phyloP scores from a whole-genome alignment of 2,329 filamentous ascomycete species.

The Beauveria sp. region DNA sequence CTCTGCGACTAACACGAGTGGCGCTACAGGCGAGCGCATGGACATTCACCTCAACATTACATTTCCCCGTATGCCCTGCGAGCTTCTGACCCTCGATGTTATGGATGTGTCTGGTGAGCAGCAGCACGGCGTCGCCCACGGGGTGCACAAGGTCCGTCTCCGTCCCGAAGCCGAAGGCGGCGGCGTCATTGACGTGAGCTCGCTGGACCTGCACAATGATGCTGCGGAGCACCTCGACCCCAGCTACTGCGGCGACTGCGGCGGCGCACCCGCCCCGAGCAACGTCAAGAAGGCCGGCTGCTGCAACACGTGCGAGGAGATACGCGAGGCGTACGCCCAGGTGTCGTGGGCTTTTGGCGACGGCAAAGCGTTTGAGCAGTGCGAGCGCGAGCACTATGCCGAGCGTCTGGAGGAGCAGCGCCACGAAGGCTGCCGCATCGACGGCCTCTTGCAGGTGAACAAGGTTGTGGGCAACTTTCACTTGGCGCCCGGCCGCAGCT shows the following conservation, averaged over 20 bases:
- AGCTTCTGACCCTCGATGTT: conserved; percentile 91
- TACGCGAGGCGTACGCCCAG: conserved; percentile 85
- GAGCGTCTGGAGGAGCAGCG: conserved; percentile 83
- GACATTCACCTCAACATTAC: conserved; percentile 97
- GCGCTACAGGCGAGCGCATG: conserved; percentile 80
- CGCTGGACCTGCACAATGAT: conserved; percentile 59
- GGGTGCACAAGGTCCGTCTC: conserved; percentile 84
- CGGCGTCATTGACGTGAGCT: conserved; percentile 61
- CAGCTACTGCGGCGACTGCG: conserved; percentile 88
- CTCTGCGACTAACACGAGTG: conserved; percentile 17
- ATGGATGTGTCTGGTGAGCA: conserved; percentile 99
- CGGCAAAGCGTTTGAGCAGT: conserved; percentile 91
- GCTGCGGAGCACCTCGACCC: conserved; percentile 75
- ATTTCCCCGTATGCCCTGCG: conserved; percentile 89
- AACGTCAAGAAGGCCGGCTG: conserved; percentile 75
- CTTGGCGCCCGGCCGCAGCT: conserved; percentile 89
- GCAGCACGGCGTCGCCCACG: conserved; percentile 88
- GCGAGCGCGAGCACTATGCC: conserved; percentile 86
- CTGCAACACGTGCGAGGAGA: conserved; percentile 96
- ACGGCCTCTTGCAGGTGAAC: conserved; percentile 88
- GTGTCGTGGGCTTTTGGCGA: conserved; percentile 90
- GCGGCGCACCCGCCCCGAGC: conserved; percentile 68
- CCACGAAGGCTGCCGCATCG: conserved; percentile 87
- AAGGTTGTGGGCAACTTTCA: conserved; percentile 99
- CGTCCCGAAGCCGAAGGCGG: conserved; percentile 66